Base-by-base conservation (phyloP, 495 filamentous ascomycete species). In the Hyaloscypha finlandica region DNA sequence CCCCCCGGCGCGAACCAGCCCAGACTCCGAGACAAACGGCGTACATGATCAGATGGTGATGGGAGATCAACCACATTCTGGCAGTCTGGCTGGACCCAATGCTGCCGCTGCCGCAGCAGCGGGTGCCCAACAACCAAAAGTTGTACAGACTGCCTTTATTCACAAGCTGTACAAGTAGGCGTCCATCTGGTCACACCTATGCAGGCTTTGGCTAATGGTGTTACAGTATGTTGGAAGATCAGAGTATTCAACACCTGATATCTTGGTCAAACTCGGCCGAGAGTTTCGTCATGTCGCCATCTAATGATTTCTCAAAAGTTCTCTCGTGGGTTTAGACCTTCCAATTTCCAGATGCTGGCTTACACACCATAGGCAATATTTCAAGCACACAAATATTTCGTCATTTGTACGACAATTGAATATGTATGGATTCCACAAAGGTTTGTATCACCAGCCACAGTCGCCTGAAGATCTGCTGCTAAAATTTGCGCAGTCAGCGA, bases 371-470 rank as follows among this genome's bases (percentile, higher is more conserved):
- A 75, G 88, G 65, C 87, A 96, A 87, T 99, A 99, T 77, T 99
- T 99, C 78, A 99, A 99, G 75, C 95, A 99, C 77, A 99, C 95
- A 66, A 99, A 99, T 75, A 96, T 98, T 63, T 97, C 95, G 5
- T 99, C 95, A 11, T 99, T 99, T 75, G 95, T 99, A 42, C 88
- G 95, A 58, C 95, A 99, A 78, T 81, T 99, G 62, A 99, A 99
- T 75, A 99, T 99, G 95, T 99, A 99, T 72, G 95, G 95, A 2
- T 99, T 99, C 81, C 95, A 99, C 78, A 99, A 99, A 93, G 95
- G 95, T 72, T 95, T 59, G 83, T 67, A 31, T 45, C 42, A 59
- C 61, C 45, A 52, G 59, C 45, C 30, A 22, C 39, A 33, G 53
- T 66, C 30, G 25, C 30, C 33, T 12, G 30, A 35, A 66, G 61